Conservation (phyloP, 2,329 filamentous ascomycete genomes). For the Thielaviopsis populi region DNA sequence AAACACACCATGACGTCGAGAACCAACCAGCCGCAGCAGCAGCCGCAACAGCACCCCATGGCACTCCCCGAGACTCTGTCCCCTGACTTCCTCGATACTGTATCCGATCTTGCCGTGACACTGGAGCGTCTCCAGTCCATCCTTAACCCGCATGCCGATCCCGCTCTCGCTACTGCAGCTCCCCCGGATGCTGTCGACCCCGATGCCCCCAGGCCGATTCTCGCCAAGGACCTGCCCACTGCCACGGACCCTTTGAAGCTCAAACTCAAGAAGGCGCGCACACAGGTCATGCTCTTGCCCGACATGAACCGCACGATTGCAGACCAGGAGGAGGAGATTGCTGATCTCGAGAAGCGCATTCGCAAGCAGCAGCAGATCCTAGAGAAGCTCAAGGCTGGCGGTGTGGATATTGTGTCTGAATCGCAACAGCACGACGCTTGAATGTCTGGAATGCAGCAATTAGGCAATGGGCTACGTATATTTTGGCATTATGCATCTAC, state of each 20-base stretch:
- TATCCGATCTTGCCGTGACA: conserved; percentile 66
- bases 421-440: conserved; percentile 8
- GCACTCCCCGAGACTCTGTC: conserved; percentile 50
- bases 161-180: conserved; percentile 7
- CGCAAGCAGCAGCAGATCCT: conserved; percentile 45
- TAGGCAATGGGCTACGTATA: background rate
- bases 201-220: conserved; percentile 26
- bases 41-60: conserved; percentile 28
- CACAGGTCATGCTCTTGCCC: conserved; percentile 48
- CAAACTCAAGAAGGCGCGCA: conserved; percentile 64
- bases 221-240: conserved; percentile 59
- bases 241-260: conserved; percentile 69
- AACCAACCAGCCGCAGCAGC: background rate
- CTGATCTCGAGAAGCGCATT: conserved; percentile 48
- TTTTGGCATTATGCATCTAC: background rate
- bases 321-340: conserved; percentile 59
- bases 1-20: conserved; percentile 3
- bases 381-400: conserved; percentile 36
- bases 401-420: conserved; percentile 27
- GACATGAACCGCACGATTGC: conserved; percentile 52
- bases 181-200: conserved; percentile 1
- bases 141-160: conserved; percentile 21
- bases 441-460: background rate
- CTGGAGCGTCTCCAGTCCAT: conserved; percentile 52
- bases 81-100: conserved; percentile 70